A percentile compares a stretch with the other conserved stretches of the same genome.
These are phyloP conservation scores for Rhypophila decipiens DNA, from an alignment of 495 filamentous ascomycete species.

Conservation along the genomic window DNA sequence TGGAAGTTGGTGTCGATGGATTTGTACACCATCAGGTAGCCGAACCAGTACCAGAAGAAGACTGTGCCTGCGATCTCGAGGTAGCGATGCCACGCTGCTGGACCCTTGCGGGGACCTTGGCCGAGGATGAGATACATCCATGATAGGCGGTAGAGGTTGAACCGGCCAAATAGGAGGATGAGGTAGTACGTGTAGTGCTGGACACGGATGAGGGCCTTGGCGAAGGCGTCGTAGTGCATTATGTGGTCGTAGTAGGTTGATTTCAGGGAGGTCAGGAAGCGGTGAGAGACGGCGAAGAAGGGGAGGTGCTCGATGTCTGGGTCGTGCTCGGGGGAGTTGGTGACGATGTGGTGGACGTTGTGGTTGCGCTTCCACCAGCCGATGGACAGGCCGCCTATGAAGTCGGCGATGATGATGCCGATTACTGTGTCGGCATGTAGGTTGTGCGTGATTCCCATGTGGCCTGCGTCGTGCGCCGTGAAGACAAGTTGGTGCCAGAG, in stretches of 20 bases:
- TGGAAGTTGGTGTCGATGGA: constrained; percentile 63
- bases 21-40: constrained; percentile 75
- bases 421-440: constrained; percentile 77
- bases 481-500: constrained; percentile 98
- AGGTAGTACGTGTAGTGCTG: constrained; percentile 85
- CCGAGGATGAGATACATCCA: constrained; percentile 75
- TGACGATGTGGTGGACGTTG: constrained; percentile 97
- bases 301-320: constrained; percentile 97
- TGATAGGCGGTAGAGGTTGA: constrained; percentile 83
- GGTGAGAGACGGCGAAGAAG: constrained; percentile 87
- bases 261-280: constrained; percentile 66
- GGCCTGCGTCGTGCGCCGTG: constrained; percentile 90
- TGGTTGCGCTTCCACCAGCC: constrained; percentile 98
- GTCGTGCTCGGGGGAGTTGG: constrained; percentile 93
- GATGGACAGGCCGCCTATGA: constrained; percentile 79
- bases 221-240: constrained; percentile 76
- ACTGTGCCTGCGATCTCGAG: constrained; percentile 74
- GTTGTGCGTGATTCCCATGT: constrained; percentile 94
- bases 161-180: constrained; percentile 78
- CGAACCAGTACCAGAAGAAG: constrained; percentile 95
- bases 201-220: constrained; percentile 62
- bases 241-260: constrained; percentile 86
- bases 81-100: constrained; percentile 84
- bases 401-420: constrained; percentile 87
- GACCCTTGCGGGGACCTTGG: constrained; percentile 71